Percentiles rank a stretch among this genome's conserved stretches.
phyloP scores from a whole-genome alignment of 1,139 yeast genomes.

The Yamadazyma membranifaciens region DNA sequence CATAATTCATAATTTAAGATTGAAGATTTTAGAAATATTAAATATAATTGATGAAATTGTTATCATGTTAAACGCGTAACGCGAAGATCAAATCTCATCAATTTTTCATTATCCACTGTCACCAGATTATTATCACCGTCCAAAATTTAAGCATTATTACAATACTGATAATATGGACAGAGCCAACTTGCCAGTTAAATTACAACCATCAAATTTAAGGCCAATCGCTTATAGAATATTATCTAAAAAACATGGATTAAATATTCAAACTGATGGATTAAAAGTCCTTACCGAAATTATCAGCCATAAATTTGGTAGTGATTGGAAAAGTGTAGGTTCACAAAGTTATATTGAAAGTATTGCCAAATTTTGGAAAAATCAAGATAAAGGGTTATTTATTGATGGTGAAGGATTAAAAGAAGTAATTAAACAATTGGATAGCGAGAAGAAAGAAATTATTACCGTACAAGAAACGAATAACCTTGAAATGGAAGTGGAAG shows the following conservation, averaged over 20 bases:
- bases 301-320: slow-evolving; percentile 75
- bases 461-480: slow-evolving; percentile 13
- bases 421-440: slow-evolving; percentile 54
- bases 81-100: background rate
- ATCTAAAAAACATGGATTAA: slow-evolving; percentile 89
- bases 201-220: slow-evolving; percentile 78
- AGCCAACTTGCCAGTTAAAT: slow-evolving; percentile 58
- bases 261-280: slow-evolving; percentile 83
- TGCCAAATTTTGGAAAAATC: slow-evolving; percentile 82
- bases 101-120: too few species aligned
- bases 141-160: background rate
- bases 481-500: slow-evolving; percentile 9
- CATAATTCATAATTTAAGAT: slow-evolving; percentile 6
- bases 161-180: slow-evolving; percentile 5
- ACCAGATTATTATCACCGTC: too few species aligned
- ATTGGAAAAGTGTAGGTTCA: slow-evolving; percentile 76
- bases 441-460: slow-evolving; percentile 13
- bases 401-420: slow-evolving; percentile 70
- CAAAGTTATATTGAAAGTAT: slow-evolving; percentile 73
- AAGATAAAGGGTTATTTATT: slow-evolving; percentile 81
- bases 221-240: slow-evolving; percentile 89
- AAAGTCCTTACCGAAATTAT: slow-evolving; percentile 67
- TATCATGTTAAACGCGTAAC: slow-evolving; percentile 15
- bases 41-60: slow-evolving; percentile 11
- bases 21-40: slow-evolving; percentile 5